Evolutionary conservation across 2,329 filamentous ascomycete genomes (phyloP).

Genomic region (Cercospora zeae-maydis): DNA sequence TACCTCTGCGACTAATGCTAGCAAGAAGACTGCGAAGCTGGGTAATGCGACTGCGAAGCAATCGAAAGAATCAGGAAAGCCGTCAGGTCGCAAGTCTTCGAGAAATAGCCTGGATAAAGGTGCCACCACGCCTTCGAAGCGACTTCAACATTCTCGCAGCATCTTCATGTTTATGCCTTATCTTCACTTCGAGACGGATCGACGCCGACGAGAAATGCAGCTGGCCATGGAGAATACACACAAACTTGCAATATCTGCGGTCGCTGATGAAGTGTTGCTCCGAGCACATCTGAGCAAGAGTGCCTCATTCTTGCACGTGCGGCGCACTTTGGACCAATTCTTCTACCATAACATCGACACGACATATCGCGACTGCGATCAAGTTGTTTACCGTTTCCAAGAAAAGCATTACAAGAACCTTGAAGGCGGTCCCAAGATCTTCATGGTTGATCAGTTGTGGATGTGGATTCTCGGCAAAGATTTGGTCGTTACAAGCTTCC

Average conservation of each 20-base stretch:
- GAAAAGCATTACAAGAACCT: constrained; percentile 18
- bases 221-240: constrained; percentile 44
- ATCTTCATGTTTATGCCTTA: constrained; percentile 59
- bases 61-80: constrained; percentile 6
- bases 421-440: constrained; percentile 23
- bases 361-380: constrained; percentile 56
- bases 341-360: constrained; percentile 65
- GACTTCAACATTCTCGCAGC: constrained; percentile 27
- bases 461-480: constrained; percentile 60
- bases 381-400: constrained; percentile 61
- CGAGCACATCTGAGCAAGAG: constrained; percentile 25
- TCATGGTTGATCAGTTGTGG: constrained; percentile 60
- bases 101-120: constrained; percentile 12
- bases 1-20: constrained; percentile 11
- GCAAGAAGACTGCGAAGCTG: constrained; percentile 1
- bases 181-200: constrained; percentile 61
- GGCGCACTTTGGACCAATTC: constrained; percentile 63
- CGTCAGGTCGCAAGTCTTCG: constrained; percentile 8
- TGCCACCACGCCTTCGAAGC: background rate
- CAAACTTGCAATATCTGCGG: constrained; percentile 12
- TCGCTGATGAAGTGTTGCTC: constrained; percentile 39
- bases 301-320: constrained; percentile 49
- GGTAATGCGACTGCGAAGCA: background rate
- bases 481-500: constrained; percentile 58
- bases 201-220: constrained; percentile 50